These are phyloP conservation scores for Chimonanthus praecox DNA, from an alignment of 164 flowering plant genomes.

Conservation along the genomic window DNA sequence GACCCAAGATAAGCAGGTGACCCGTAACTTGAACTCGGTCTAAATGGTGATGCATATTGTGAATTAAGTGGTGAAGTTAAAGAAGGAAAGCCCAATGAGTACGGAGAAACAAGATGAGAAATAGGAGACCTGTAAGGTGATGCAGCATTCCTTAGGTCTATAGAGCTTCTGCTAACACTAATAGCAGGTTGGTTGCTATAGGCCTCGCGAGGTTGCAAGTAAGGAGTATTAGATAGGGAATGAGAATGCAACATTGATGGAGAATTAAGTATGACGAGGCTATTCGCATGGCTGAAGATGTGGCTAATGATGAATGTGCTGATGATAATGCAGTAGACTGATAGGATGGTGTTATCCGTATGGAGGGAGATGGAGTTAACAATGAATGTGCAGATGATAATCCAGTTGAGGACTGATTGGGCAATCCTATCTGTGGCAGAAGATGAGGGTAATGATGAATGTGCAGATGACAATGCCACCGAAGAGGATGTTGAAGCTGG, in stretches of 20 bases:
- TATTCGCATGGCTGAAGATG: slow-evolving; percentile 75
- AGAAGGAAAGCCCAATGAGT: slow-evolving; percentile 74
- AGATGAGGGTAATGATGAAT: slow-evolving; percentile 56
- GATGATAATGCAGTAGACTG: slow-evolving; percentile 55
- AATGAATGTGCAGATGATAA: slow-evolving; percentile 63
- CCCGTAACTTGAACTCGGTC: slow-evolving; percentile 70
- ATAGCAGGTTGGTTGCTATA: slow-evolving; percentile 54
- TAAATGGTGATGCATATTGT: slow-evolving; percentile 54
- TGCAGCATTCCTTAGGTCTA: slow-evolving; percentile 57
- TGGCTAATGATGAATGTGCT: slow-evolving; percentile 38
- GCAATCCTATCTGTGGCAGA: slow-evolving; percentile 68
- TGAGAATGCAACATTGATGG: slow-evolving; percentile 43
- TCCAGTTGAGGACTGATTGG: slow-evolving; percentile 33
- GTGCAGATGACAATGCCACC: slow-evolving; percentile 46
- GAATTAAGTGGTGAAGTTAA: slow-evolving; percentile 56
- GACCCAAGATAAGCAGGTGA: slow-evolving; percentile 63
- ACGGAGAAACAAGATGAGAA: slow-evolving; percentile 47
- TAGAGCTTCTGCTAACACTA: slow-evolving; percentile 57
- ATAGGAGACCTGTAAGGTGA: slow-evolving; percentile 68
- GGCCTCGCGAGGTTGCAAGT: slow-evolving; percentile 42
- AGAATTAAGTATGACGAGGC: slow-evolving; percentile 19
- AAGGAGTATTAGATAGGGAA: slow-evolving; percentile 46
- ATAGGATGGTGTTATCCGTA: slow-evolving; percentile 55
- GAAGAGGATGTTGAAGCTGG: slow-evolving; percentile 53
- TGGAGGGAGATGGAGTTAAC: slow-evolving; percentile 55